Evolutionary conservation across 108 stramenopile genomes (phyloP), one percentile per base, ranked within the genome.

Genomic region (Nitzschia palea): DNA sequence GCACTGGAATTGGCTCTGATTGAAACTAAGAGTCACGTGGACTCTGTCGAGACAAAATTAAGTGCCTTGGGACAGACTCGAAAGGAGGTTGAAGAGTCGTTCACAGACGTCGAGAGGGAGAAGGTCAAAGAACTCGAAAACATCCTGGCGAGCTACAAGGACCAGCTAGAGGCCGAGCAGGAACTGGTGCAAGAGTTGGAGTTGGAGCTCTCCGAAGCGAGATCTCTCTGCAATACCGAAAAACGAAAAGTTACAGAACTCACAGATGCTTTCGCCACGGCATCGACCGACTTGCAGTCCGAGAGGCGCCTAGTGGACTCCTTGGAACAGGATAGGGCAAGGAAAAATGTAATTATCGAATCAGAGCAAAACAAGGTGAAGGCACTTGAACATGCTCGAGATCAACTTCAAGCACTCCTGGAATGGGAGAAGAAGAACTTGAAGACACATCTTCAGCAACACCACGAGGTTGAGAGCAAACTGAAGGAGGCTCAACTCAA

Each of bases 301-400:
- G 52, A 52, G 23, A 26, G 45, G 43, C 42, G 45, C 9, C 22
- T 37, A 36, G 54, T 40, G 1, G 27, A 42, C 2, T 18, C 10
- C 10, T 34, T 68, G 55, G 67, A 68, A 32, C 51, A 68, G 28
- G 65, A 66, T 23, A 32, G 44, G 3, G 17, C 36, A 5, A 32
- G 63, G 2, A 56, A 65, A 18, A 55, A 44, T 32, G 64, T 43
- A 3, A 29, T 66, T 18, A 53, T 59, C n/a, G 73, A 74, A 42
- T 43, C 62, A 2, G 73, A 74, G 44, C 62, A 67, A 53, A 67
- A 59, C 65, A 74, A 74, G 62, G 65, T 74, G n/a, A 61, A 65
- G 65, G 62, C 73, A 29, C 73, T 74, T 2, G 65, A 66, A 25
- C 64, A 67, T 30, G 64, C 73, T 32, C 55, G 65, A n/a, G 73